A percentile compares a stretch with the other conserved stretches of the same genome.
Conservation (phyloP, 768 basidiomycete genomes). For the Hemileccinum impolitum region DNA sequence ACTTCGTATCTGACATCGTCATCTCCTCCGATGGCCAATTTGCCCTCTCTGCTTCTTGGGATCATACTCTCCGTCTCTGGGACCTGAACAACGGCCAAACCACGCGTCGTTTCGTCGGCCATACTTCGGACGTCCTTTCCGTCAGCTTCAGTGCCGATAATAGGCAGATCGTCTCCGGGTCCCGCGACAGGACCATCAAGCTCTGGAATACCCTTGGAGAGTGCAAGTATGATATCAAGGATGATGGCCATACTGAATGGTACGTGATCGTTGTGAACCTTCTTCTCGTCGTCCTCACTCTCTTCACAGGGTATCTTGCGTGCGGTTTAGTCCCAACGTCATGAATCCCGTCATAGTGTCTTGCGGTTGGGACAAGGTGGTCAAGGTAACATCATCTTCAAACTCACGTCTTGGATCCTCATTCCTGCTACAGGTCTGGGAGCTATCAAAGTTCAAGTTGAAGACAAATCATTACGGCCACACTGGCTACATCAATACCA, state of each 20-base stretch:
- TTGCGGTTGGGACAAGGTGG: constrained; percentile 99
- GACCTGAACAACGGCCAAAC: constrained; percentile 97
- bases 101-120: constrained; percentile 96
- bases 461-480: constrained; percentile 99
- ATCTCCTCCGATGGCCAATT: constrained; percentile 99
- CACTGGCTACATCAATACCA: constrained; percentile 98
- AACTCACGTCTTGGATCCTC: constrained; percentile 3
- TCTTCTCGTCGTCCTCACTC: background rate
- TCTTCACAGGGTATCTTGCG: constrained; percentile 86
- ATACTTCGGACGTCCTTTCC: constrained; percentile 95
- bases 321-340: constrained; percentile 98
- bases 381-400: constrained; percentile 70
- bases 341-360: constrained; percentile 98
- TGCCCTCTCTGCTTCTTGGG: constrained; percentile 98
- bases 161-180: constrained; percentile 98
- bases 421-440: constrained; percentile 83
- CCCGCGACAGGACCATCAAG: constrained; percentile 96
- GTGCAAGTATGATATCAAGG: constrained; percentile 99
- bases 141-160: constrained; percentile 99
- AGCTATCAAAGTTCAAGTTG: constrained; percentile 99
- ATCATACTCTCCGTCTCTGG: constrained; percentile 99
- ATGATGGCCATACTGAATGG: constrained; percentile 98
- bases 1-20: constrained; percentile 98
- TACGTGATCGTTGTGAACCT: constrained; percentile 13
- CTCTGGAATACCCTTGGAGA: constrained; percentile 99